phyloP scores from a whole-genome alignment of 2,329 filamentous ascomycete species.

The Pseudohalonectria lignicola region DNA sequence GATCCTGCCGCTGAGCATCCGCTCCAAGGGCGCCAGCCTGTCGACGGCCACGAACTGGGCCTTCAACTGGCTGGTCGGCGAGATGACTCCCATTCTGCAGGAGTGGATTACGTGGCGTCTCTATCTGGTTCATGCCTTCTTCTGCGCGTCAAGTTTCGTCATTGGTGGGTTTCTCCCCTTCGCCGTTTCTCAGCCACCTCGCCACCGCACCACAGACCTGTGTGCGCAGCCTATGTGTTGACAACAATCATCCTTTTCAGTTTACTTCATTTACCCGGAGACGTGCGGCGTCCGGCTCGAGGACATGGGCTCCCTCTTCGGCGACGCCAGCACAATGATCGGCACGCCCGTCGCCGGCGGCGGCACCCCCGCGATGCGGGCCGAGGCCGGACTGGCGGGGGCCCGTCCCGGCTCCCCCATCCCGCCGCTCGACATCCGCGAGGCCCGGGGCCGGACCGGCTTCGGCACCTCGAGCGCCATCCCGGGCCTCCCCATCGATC shows the following conservation, averaged over 20 bases:
- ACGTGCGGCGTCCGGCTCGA: constrained; percentile 91
- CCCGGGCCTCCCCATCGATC: constrained; percentile 72
- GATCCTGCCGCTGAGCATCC: constrained; percentile 90
- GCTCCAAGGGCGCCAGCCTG: constrained; percentile 91
- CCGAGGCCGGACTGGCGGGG: constrained; percentile 72
- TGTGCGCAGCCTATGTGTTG: too few species aligned
- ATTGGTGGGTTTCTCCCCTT: constrained; percentile 75
- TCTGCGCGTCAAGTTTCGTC: constrained; percentile 90
- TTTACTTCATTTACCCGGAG: constrained; percentile 96
- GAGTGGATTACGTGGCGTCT: constrained; percentile 87
- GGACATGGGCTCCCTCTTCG: constrained; percentile 93
- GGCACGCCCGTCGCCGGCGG: constrained; percentile 63
- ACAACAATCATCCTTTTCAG: constrained; percentile 44
- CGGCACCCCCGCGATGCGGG: constrained; percentile 62
- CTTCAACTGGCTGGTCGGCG: constrained; percentile 94
- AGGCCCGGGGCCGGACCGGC: constrained; percentile 24
- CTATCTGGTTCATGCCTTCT: constrained; percentile 93
- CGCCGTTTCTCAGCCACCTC: too few species aligned
- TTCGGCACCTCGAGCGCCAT: constrained; percentile 57
- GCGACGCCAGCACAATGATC: constrained; percentile 77
- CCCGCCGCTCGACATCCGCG: constrained; percentile 61
- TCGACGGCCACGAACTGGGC: constrained; percentile 97
- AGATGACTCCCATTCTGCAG: constrained; percentile 88
- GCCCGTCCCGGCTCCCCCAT: constrained; percentile 70
- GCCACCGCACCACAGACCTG: too few species aligned